Evolutionary conservation across 179 eudicot species (phyloP), one percentile per base, ranked within the genome.

Genomic region (Silene vulgaris): DNA sequence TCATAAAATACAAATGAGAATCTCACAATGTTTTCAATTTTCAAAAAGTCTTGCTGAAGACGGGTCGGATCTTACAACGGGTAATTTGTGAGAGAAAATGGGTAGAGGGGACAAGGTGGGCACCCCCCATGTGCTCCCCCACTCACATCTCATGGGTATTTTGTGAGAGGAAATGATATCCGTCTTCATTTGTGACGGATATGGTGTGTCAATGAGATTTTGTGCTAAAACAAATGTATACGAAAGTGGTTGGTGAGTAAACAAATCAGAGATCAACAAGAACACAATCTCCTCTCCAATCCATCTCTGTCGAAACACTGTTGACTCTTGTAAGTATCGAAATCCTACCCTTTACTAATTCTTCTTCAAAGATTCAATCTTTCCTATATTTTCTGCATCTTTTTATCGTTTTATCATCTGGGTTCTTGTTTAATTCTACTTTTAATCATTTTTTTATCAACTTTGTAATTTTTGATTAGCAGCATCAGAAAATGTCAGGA

Each of bases 401-500:
- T 82, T 28, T 2, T 45, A 35, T 28, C 17, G 16, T 66, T 74
- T 68, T 1, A 45, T 16, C 32, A 23, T 62, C 72, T 75, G 68
- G 60, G 77, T 68, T n/a, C 35, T 1, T 61, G 37, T 61, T 72
- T 32, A 8, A 64, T 67, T 61, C 21, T 16, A 8, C n/a, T 62
- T 35, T 1, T 50, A 12, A 7, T 77, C 65, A 73, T 23, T 17
- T 62, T 68, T 9, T 50, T 19, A 37, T 32, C 7, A 40, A 20
- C 17, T 37, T 57, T 74, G 21, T 28, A 50, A 8, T 11, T 77
- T 65, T 59, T 45, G 30, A 70, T 5, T 43, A 50, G 72, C 54
- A 62, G 78, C 62, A 61, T 66, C 16, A 60, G 21, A 62, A 21
- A 78, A 89, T 87, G 93, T 85, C 83, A 8, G 86, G 87, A 59